Base-by-base conservation (phyloP, 495 filamentous ascomycete species). In the Xylaria acuta region DNA sequence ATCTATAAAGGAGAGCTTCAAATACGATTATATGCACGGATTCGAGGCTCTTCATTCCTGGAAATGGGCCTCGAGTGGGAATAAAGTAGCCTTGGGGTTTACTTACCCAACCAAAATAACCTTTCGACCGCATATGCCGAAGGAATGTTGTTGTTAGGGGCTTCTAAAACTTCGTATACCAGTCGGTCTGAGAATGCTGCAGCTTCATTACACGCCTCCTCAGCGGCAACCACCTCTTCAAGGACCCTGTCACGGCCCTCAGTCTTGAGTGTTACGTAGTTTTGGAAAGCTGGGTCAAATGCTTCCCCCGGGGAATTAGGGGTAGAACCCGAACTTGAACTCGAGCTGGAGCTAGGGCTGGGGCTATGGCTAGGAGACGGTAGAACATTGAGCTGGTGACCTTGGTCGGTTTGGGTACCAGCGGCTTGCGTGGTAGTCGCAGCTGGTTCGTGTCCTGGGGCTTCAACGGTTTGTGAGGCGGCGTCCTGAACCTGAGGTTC, bases 41-140 rank as follows among this genome's bases (percentile, higher is more conserved):
- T 30, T 54, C 51, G 22, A 25, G 51, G n/a, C n/a, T 25, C 18
- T 45, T 45, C 12, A 20, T 45, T 45, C 43, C 1, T 20, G 16
- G 5, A 45, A 18, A 22, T 8, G 2, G 3, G 45, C 2, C 20
- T 51, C 5, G 32, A 9, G 49, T 12, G 22, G 18, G 60, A 43
- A 9, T 1, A 18, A 27, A 30, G 25, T 0, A 20, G 9, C 20
- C 11, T 43, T 64, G 36, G 9, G 36, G 22, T 41, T 41, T 30
- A 69, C 67, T 69, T 69, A 69, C 67, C 36, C 11, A 69, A 4
- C 67, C 40, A 45, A 6, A 22, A n/a, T 1, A 60, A 5, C 14
- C 67, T 45, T 7, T 58, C 51, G 25, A 34, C 40, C 16, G 67
- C 67, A 36, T 69, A 60, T 9, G 53, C 67, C 53, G 51, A 56